phyloP scores from a whole-genome alignment of 257 asterid genomes.

The Forsythia suspensa region DNA sequence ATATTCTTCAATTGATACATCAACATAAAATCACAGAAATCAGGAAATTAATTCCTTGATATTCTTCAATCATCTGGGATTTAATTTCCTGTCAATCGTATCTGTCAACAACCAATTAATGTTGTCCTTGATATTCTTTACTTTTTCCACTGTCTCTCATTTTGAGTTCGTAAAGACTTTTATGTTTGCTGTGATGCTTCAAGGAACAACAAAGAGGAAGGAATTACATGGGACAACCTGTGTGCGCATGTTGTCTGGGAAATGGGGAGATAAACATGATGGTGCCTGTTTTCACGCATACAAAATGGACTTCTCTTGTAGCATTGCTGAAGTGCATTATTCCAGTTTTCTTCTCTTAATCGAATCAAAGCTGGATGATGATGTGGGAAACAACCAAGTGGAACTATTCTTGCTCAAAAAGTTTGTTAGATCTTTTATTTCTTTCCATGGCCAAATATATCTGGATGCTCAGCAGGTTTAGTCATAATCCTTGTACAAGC shows the following conservation, averaged over 20 bases:
- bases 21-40: too few relatives aligned
- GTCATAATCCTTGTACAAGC: slow-evolving; percentile 11
- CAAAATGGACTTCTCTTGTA: slow-evolving; percentile 70
- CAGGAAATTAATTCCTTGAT: neutral
- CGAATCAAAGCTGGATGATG: slow-evolving; percentile 76
- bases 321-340: slow-evolving; percentile 43
- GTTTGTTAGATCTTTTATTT: slow-evolving; percentile 61
- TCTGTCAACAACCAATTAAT: neutral
- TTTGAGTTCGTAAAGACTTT: neutral
- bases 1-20: too few relatives aligned
- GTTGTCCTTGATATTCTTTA: neutral
- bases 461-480: slow-evolving; percentile 75
- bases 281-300: slow-evolving; percentile 59
- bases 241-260: slow-evolving; percentile 53
- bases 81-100: neutral
- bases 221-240: slow-evolving; percentile 80
- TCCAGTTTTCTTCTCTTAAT: slow-evolving; percentile 75
- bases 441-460: slow-evolving; percentile 47
- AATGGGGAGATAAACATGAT: slow-evolving; percentile 58
- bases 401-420: slow-evolving; percentile 66
- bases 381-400: slow-evolving; percentile 84
- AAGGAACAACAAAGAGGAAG: slow-evolving; percentile 95
- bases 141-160: neutral
- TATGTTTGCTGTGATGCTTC: slow-evolving; percentile 24
- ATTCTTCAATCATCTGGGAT: neutral